Evolutionary conservation across 352 stramenopile genomes (phyloP).

Genomic region (Globisporangium paddicum): DNA sequence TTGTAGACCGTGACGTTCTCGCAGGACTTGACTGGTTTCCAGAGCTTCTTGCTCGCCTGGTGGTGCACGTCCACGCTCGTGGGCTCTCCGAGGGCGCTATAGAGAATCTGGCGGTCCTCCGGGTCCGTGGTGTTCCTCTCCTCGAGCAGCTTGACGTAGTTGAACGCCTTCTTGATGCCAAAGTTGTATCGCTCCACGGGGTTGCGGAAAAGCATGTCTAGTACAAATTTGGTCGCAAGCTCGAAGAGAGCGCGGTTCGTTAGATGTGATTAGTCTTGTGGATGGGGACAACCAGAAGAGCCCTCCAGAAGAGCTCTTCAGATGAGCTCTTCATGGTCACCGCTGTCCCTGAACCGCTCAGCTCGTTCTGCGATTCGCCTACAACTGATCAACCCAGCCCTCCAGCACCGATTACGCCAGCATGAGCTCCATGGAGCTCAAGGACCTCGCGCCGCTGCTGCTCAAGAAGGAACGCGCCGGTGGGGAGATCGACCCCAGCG

Average conservation of each 20-base stretch:
- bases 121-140: slow-evolving; percentile 25
- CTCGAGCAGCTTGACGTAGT: slow-evolving; percentile 35
- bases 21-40: slow-evolving; percentile 47
- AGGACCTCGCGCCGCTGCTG: slow-evolving; percentile 50
- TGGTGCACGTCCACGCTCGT: slow-evolving; percentile 53
- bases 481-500: slow-evolving; percentile 32
- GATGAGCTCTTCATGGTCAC: background rate
- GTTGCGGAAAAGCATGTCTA: slow-evolving; percentile 44
- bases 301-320: too few species aligned
- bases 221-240: too few species aligned
- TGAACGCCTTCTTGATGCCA: slow-evolving; percentile 27
- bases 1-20: slow-evolving; percentile 45
- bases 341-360: background rate
- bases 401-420: background rate
- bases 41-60: slow-evolving; percentile 52
- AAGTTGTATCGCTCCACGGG: slow-evolving; percentile 29
- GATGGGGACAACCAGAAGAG: too few species aligned
- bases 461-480: slow-evolving; percentile 53
- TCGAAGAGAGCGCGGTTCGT: too few species aligned
- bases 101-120: slow-evolving; percentile 30
- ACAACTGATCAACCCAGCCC: background rate
- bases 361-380: background rate
- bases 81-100: slow-evolving; percentile 40
- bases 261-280: too few species aligned
- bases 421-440: slow-evolving; percentile 24